Conservation (phyloP, 805 yeast genomes). For the Nakazawaea pomicola region DNA sequence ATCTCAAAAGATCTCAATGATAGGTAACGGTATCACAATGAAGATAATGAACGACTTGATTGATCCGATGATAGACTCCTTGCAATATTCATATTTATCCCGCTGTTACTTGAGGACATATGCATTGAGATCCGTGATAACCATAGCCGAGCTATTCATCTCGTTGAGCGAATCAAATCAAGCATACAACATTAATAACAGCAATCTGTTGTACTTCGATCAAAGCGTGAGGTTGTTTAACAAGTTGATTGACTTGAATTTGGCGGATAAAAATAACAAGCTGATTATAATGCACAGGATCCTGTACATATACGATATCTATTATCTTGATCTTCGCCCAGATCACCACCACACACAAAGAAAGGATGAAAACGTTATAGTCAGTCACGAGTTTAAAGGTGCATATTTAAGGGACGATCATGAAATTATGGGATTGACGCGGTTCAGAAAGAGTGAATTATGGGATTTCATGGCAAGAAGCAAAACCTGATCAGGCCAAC, state of each 20-base stretch:
- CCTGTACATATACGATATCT: conserved; percentile 25
- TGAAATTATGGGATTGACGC: conserved; percentile 46
- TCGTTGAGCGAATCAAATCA: conserved; percentile 37
- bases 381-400: conserved; percentile 25
- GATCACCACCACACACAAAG: neutral
- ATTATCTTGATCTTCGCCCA: conserved; percentile 4
- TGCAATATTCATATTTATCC: conserved; percentile 70
- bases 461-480: conserved; percentile 74
- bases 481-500: too few relatives aligned
- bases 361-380: conserved; percentile 9
- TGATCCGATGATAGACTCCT: conserved; percentile 62
- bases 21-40: conserved; percentile 32
- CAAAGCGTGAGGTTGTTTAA: conserved; percentile 41
- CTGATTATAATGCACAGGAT: conserved; percentile 33
- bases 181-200: conserved; percentile 32
- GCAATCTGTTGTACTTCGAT: conserved; percentile 38
- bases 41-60: conserved; percentile 50
- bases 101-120: conserved; percentile 65
- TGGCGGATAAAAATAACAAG: conserved; percentile 39
- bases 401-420: conserved; percentile 30
- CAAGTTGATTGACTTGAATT: conserved; percentile 39
- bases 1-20: conserved; percentile 33
- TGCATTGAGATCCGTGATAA: conserved; percentile 61
- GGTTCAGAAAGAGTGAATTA: conserved; percentile 68
- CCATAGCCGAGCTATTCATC: conserved; percentile 67